Percentiles rank a stretch among this genome's conserved stretches.
phyloP scores from a whole-genome alignment of 2,329 filamentous ascomycete genomes.

The Chrysosporium queenslandicum region DNA sequence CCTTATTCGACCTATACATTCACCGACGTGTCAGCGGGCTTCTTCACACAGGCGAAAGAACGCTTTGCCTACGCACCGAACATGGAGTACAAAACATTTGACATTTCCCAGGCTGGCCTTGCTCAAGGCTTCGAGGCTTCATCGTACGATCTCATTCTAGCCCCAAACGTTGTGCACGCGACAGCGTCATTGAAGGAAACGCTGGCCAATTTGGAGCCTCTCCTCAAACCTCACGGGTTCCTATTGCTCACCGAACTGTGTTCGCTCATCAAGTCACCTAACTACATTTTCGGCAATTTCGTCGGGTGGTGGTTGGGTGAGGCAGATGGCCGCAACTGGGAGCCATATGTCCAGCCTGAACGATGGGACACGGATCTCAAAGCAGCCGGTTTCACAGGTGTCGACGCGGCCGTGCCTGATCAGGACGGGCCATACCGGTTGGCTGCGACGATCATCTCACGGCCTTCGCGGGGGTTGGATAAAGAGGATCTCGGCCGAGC shows the following conservation, averaged over 20 bases:
- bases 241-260: too few species aligned
- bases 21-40: slow-evolving; percentile 38
- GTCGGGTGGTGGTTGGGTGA: slow-evolving; percentile 14
- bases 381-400: slow-evolving; percentile 6
- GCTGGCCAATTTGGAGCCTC: too few species aligned
- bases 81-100: background rate
- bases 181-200: background rate
- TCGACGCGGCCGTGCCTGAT: background rate
- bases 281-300: slow-evolving; percentile 3
- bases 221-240: too few species aligned
- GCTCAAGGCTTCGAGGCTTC: slow-evolving; percentile 7
- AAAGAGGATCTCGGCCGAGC: too few species aligned
- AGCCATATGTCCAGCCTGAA: background rate
- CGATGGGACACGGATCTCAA: slow-evolving; percentile 8
- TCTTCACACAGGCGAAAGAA: slow-evolving; percentile 28
- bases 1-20: slow-evolving; percentile 12
- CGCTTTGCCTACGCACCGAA: background rate
- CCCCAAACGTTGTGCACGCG: slow-evolving; percentile 8
- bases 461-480: too few species aligned
- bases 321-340: background rate
- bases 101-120: background rate
- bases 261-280: background rate
- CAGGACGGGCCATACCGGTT: background rate
- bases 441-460: too few species aligned
- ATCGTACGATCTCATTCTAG: slow-evolving; percentile 11